phyloP scores from a whole-genome alignment of 2,329 filamentous ascomycete species.

The Akanthomyces dipterigenus region DNA sequence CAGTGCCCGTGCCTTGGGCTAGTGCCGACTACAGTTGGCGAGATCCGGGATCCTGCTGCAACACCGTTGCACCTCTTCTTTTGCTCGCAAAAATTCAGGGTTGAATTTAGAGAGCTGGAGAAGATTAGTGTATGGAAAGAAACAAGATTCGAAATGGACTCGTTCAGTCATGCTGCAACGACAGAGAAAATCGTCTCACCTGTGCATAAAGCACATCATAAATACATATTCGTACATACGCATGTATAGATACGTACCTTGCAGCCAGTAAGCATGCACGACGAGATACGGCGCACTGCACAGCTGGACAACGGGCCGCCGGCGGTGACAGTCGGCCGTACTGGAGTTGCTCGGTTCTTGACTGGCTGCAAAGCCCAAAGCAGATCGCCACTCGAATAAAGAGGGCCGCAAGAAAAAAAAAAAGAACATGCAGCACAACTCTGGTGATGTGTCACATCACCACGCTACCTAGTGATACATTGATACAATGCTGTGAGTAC shows the following conservation, averaged over 20 bases:
- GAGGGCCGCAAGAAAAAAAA: neutral
- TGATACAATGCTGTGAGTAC: too few species aligned
- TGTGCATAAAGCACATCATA: neutral
- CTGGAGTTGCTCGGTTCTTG: neutral
- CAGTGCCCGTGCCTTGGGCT: neutral
- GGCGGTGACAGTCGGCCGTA: neutral
- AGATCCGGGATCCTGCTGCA: conserved; percentile 6
- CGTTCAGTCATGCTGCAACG: neutral
- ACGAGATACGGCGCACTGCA: too few species aligned
- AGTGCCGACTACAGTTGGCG: neutral
- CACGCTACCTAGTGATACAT: neutral
- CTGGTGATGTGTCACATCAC: conserved; percentile 9
- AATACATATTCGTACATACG: too few species aligned
- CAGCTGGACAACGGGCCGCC: neutral
- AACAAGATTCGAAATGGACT: neutral
- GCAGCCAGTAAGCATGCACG: neutral
- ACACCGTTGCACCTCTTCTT: neutral
- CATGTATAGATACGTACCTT: neutral
- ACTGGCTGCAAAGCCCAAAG: neutral
- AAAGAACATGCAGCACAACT: neutral
- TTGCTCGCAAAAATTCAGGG: neutral
- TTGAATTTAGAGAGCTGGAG: too few species aligned
- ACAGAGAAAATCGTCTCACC: neutral
- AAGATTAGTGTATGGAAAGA: too few species aligned
- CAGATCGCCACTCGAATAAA: too few species aligned